Evolutionary conservation across 805 yeast genomes (phyloP), one percentile per base, ranked within the genome.

Genomic region (Schwanniomyces occidentalis): DNA sequence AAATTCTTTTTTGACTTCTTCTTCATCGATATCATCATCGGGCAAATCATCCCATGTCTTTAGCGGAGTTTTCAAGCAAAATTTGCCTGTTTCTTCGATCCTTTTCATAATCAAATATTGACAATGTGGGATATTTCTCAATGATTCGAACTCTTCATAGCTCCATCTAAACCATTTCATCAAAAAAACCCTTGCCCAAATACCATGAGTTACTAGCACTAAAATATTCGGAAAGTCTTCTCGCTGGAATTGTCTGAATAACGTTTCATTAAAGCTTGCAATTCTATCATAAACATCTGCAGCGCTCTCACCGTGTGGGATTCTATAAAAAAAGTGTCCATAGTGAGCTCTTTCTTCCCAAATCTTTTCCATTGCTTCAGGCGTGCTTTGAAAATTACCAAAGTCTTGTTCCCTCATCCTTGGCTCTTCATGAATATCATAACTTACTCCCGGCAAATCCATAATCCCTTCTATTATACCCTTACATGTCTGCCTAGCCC

Each of bases 141-240:
- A 70, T 29, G 82, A 73, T 60, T 90, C 97, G 59, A 89, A 90
- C 53, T 82, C 80, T 55, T 89, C 96, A 52, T 84, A 91, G 2
- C 84, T 74, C 96, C 97, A 90, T 38, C 95, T 69, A 56, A 80
- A 90, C 96, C 96, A 90, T 51, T 89, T 85, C 89, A 89, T 88
- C 27, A 90, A 59, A 49, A 90, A 90, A 6, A 90, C 97, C 25
- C 97, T 69, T 4, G 95, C 85, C 91, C 95, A 88, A 10, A 90
- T 86, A 7, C 97, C 97, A 56, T 90, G 97, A 4, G 95, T 85
- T 25, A 90, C 96, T 26, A 90, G 63, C 2, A 90, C 88, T 24
- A 88, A 71, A 13, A 89, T 83, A 40, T 78, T 76, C n/a, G 96
- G 89, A 53, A 86, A 85, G 47, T 76, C 71, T 12, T 75, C 80